These are phyloP conservation scores for Trapa incisa DNA, from an alignment of 345 rosid genomes.

Conservation along the genomic window DNA sequence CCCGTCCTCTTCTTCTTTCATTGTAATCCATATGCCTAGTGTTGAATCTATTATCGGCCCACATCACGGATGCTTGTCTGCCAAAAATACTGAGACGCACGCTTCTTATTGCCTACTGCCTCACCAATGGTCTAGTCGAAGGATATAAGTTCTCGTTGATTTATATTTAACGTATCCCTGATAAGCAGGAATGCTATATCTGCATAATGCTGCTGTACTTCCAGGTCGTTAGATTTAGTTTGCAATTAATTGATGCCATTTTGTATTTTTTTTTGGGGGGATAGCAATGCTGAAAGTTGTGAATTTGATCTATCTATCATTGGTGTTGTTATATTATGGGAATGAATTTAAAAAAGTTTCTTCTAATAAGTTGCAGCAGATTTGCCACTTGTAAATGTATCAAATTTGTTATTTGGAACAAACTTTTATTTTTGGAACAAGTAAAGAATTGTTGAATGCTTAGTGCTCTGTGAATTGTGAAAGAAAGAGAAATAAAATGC, in stretches of 20 bases:
- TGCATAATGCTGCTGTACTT: background rate
- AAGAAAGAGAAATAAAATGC: background rate
- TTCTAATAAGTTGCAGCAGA: background rate
- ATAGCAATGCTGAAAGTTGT: background rate
- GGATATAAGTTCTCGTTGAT: background rate
- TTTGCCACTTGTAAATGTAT: background rate
- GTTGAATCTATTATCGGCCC: background rate
- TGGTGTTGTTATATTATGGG: background rate
- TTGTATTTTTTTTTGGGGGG: slow-evolving; percentile 15
- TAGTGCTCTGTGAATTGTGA: background rate
- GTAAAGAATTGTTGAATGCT: background rate
- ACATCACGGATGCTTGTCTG: background rate
- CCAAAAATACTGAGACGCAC: background rate
- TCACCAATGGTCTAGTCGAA: background rate
- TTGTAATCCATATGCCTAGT: background rate
- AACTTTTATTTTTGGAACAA: background rate
- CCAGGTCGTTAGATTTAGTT: background rate
- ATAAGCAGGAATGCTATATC: background rate
- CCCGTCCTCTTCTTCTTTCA: background rate
- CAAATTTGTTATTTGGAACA: background rate
- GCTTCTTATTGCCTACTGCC: background rate
- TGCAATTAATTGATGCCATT: background rate
- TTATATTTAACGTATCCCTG: too few relatives aligned
- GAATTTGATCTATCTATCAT: background rate
- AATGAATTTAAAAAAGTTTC: background rate